These are phyloP conservation scores for Gracilaria vermiculophylla DNA, from an alignment of 23 red algal genomes.

Conservation along the genomic window DNA sequence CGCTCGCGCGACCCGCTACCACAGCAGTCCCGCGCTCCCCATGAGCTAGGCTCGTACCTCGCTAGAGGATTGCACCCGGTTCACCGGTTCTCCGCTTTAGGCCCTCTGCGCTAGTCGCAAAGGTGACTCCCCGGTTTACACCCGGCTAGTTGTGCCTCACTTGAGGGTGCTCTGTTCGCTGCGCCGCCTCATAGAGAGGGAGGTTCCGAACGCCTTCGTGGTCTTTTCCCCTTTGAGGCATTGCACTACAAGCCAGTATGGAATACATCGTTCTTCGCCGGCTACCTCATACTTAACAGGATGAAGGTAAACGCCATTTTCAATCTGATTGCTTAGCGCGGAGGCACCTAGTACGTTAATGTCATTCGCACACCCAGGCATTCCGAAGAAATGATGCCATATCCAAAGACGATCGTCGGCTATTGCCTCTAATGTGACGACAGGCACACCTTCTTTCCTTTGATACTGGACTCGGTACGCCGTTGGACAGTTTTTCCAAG, in stretches of 20 bases:
- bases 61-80: too few species aligned
- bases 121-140: too few species aligned
- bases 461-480: conserved; percentile 39
- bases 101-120: too few species aligned
- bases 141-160: too few species aligned
- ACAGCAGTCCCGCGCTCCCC: too few species aligned
- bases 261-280: background rate
- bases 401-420: conserved; percentile 40
- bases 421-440: conserved; percentile 35
- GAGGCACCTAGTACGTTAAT: conserved; percentile 37
- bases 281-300: background rate
- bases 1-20: too few species aligned
- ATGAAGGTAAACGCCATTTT: background rate
- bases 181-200: too few species aligned
- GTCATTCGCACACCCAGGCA: conserved; percentile 32
- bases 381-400: conserved; percentile 51
- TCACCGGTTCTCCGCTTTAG: too few species aligned
- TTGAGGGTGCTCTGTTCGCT: too few species aligned
- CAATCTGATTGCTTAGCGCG: conserved; percentile 1
- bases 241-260: conserved; percentile 22
- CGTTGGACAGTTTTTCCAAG: conserved; percentile 27
- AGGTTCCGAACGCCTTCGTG: too few species aligned
- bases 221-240: too few species aligned
- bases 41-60: too few species aligned
- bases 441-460: conserved; percentile 13